A percentile compares a stretch with the other conserved stretches of the same genome.
Evolutionary conservation across 495 filamentous ascomycete genomes (phyloP).

Genomic region (Penicillium taxi): DNA sequence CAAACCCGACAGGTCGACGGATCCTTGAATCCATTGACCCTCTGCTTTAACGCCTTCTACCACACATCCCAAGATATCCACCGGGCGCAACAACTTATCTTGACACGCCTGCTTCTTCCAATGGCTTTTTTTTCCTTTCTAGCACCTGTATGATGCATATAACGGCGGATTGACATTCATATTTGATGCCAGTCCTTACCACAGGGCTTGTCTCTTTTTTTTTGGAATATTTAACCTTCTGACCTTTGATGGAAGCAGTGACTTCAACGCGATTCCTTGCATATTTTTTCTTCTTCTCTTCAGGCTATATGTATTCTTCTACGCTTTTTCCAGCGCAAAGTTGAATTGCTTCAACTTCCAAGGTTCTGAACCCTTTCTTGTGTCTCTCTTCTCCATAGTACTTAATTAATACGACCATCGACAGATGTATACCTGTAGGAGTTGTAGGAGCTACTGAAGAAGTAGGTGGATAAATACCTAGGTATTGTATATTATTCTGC

Average conservation of each 20-base stretch:
- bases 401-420: neutral
- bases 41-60: neutral
- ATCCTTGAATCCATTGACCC: neutral
- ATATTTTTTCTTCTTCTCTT: conserved; percentile 9
- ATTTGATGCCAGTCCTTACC: conserved; percentile 2
- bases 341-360: neutral
- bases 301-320: conserved; percentile 10
- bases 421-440: no score
- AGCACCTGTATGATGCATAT: conserved; percentile 18
- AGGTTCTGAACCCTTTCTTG: no score
- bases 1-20: conserved; percentile 6
- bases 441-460: no score
- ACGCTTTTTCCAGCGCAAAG: conserved; percentile 7
- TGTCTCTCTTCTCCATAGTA: neutral
- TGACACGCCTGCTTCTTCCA: conserved; percentile 7
- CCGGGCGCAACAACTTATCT: conserved; percentile 1
- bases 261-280: conserved; percentile 12
- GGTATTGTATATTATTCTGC: no score
- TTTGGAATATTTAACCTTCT: conserved; percentile 3
- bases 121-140: no score
- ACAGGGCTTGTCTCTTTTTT: conserved; percentile 5
- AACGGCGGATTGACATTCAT: conserved; percentile 13
- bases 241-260: no score
- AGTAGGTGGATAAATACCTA: no score
- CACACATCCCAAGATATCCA: conserved; percentile 2